Evolutionary conservation across 371 early-diverging fungal genomes (phyloP).

Genomic region (Mortierella sp.): DNA sequence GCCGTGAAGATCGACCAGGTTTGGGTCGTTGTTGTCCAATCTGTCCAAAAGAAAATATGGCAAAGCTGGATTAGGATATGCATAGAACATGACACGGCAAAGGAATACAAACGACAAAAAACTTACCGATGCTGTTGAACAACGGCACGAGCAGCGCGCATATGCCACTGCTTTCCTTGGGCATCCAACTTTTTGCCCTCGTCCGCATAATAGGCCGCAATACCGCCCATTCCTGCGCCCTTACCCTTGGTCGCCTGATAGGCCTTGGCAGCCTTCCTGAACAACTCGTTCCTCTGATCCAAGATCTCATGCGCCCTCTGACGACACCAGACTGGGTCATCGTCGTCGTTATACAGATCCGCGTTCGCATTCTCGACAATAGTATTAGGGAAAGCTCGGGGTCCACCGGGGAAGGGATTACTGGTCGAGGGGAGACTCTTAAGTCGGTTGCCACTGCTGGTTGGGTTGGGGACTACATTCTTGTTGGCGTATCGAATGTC

Average conservation of each 20-base stretch:
- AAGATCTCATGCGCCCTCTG: constrained; percentile 64
- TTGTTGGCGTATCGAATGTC: constrained; percentile 35
- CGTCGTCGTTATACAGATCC: constrained; percentile 64
- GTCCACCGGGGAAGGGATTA: constrained; percentile 41
- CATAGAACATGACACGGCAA: neutral
- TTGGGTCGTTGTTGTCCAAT: constrained; percentile 64
- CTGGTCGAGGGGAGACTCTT: constrained; percentile 48
- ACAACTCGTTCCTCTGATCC: constrained; percentile 72
- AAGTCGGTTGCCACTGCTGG: constrained; percentile 53
- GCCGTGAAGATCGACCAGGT: constrained; percentile 79
- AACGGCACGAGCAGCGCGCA: constrained; percentile 79
- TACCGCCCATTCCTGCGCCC: constrained; percentile 70
- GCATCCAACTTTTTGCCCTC: constrained; percentile 73
- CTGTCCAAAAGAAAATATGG: constrained; percentile 34
- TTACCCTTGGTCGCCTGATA: constrained; percentile 67
- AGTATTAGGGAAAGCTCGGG: constrained; percentile 38
- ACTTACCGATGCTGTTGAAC: constrained; percentile 67
- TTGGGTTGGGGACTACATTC: neutral
- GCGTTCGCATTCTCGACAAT: constrained; percentile 55
- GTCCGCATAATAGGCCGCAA: constrained; percentile 78
- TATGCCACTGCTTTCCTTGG: constrained; percentile 76
- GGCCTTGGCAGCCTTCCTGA: constrained; percentile 72
- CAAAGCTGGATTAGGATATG: neutral
- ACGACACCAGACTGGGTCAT: constrained; percentile 74
- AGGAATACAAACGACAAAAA: neutral